Conservation (phyloP, 495 filamentous ascomycete species). For the Aspergillus haitiensis region DNA sequence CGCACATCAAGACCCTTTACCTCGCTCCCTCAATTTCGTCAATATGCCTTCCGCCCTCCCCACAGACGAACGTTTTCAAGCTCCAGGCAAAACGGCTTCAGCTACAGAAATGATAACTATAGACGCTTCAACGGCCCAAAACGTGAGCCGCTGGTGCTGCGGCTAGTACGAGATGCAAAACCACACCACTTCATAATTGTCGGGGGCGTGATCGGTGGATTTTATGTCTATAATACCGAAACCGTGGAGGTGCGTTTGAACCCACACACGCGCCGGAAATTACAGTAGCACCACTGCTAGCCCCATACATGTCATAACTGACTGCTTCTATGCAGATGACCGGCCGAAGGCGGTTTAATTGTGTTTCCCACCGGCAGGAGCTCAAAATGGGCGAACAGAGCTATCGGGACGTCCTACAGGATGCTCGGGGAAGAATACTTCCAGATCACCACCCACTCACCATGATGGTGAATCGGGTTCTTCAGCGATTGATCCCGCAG, state of each 20-base stretch:
- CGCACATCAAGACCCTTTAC: not conserved
- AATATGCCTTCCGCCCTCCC: conserved; percentile 4
- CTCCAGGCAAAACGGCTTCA: conserved; percentile 15
- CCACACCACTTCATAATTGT: conserved; percentile 38
- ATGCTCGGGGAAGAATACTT: conserved; percentile 51
- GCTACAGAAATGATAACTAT: conserved; percentile 29
- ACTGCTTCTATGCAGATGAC: conserved; percentile 47
- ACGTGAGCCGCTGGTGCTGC: conserved; percentile 21
- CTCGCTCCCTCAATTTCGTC: conserved; percentile 1
- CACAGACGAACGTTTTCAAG: conserved; percentile 24
- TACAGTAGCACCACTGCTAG: not conserved
- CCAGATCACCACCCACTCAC: conserved; percentile 52
- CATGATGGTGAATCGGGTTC: conserved; percentile 62
- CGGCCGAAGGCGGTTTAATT: conserved; percentile 80
- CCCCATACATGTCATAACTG: not conserved
- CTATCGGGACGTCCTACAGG: conserved; percentile 51
- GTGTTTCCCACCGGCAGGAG: conserved; percentile 59
- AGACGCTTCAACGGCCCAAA: conserved; percentile 32
- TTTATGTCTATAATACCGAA: conserved; percentile 76
- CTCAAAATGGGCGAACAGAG: conserved; percentile 50
- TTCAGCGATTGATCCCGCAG: conserved; percentile 69
- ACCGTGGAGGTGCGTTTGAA: conserved; percentile 59
- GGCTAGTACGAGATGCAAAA: conserved; percentile 26
- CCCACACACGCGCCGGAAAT: too few species aligned
- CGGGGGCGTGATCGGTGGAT: conserved; percentile 36